Conservation (phyloP, 768 basidiomycete species). For the Tricholoma furcatifolium region DNA sequence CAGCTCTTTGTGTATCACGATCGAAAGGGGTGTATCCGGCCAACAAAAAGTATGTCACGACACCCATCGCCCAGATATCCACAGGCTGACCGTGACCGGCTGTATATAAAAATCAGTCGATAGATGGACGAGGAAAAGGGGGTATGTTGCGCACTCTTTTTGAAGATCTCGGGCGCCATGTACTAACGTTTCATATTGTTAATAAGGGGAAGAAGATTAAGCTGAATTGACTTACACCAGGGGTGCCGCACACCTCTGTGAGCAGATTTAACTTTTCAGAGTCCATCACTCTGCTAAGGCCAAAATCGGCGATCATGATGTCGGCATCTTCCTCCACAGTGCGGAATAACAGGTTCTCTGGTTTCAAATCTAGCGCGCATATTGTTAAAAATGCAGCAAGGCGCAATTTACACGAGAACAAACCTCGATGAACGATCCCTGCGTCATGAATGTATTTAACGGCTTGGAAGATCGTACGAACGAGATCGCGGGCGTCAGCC, state of each 20-base stretch:
- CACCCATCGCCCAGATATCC: constrained; percentile 97
- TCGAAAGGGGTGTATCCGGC: constrained; percentile 96
- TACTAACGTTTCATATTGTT: constrained; percentile 44
- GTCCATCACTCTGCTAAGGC: constrained; percentile 86
- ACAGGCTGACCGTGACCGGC: constrained; percentile 94
- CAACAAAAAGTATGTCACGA: constrained; percentile 96
- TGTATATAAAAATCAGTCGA: constrained; percentile 24
- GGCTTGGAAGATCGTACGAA: constrained; percentile 82
- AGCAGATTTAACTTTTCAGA: constrained; percentile 84
- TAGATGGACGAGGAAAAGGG: not conserved
- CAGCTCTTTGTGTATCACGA: constrained; percentile 80
- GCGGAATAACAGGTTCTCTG: constrained; percentile 96
- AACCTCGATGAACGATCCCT: constrained; percentile 91
- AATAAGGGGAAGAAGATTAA: constrained; percentile 15
- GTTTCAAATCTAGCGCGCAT: constrained; percentile 74
- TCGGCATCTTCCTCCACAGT: constrained; percentile 87
- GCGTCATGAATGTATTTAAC: constrained; percentile 90
- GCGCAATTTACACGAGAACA: constrained; percentile 13
- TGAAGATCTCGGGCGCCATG: constrained; percentile 97
- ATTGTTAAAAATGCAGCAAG: not conserved
- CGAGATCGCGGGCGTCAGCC: constrained; percentile 85
- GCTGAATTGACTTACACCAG: constrained; percentile 54
- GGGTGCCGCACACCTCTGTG: constrained; percentile 96
- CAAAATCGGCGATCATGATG: constrained; percentile 97
- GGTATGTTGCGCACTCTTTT: constrained; percentile 58